Base-by-base conservation (phyloP, 805 yeast species). In the Candida schatavii region DNA sequence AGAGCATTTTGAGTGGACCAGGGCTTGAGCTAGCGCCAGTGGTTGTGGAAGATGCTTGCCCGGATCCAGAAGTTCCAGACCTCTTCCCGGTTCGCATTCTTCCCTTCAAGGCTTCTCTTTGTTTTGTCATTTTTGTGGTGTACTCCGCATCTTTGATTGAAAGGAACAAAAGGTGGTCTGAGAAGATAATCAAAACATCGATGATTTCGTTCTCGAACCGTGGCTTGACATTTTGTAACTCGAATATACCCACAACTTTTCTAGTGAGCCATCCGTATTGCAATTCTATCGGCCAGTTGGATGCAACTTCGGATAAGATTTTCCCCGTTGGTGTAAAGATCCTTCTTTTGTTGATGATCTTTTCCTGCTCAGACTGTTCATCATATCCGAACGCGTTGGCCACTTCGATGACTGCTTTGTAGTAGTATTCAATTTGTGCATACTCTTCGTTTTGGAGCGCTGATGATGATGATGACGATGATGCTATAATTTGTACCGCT, bases 321-420 rank as follows among this genome's bases (percentile, higher is more conserved):
- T 88, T 89, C 0, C 97, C 97, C 0, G 96, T 83, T 2, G 96
- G 96, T 0, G 97, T 90, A 58, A 89, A 86, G 0, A 88, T 81
- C 48, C 96, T 51, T 17, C 43, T 46, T 66, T 40, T 81, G 70
- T 45, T 74, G 30, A 45, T 54, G 29, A 39, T 27, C 10, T 18
- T 21, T n/a, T 41, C 35, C 33, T 20, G 30, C 5, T 22, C 25
- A 4, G 31, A 33, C 6, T 39, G 39, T 29, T 70, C 68, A 39
- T 72, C 78, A 19, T 70, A 75, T 1, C 91, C 96, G 66, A 89
- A 90, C 0, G 97, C 85, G 51, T 87, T 86, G 18, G 89, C 83
- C 0, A 89, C 82, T 22, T 76, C 78, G 2, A 77, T 59, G 2
- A 87, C 77, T 2, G 80, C 74, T 4, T 71, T 52, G 52, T 77